Conservation (phyloP, 352 stramenopile species). For the Phytopythium litorale region DNA sequence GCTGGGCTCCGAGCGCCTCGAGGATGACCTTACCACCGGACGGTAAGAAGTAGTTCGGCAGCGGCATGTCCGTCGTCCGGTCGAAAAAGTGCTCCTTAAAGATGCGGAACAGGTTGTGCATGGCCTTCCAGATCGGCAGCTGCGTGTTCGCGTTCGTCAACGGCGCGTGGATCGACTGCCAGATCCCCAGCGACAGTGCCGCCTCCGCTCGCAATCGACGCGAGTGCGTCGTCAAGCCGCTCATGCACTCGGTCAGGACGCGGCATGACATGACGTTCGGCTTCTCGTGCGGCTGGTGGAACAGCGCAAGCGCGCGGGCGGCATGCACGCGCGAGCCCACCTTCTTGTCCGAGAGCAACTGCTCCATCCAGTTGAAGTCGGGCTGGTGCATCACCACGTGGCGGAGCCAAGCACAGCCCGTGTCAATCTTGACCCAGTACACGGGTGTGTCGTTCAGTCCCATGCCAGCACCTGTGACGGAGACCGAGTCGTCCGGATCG, state of each 20-base stretch:
- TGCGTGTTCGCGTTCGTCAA: constrained; percentile 79
- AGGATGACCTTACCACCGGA: constrained; percentile 82
- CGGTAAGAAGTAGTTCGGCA: constrained; percentile 84
- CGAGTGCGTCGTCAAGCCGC: constrained; percentile 78
- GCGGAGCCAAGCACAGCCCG: constrained; percentile 65
- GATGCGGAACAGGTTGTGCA: constrained; percentile 86
- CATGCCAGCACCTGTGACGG: constrained; percentile 72
- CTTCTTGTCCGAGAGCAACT: constrained; percentile 80
- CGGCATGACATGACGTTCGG: constrained; percentile 85
- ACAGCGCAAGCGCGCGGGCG: constrained; percentile 65
- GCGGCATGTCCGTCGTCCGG: constrained; percentile 72
- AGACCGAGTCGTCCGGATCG: constrained; percentile 76
- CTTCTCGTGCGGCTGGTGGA: constrained; percentile 79
- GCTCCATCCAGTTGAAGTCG: constrained; percentile 89
- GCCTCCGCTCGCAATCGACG: constrained; percentile 69
- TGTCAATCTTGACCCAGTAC: constrained; percentile 87
- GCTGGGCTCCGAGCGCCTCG: constrained; percentile 68
- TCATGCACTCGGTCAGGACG: constrained; percentile 84
- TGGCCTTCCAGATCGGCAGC: constrained; percentile 80
- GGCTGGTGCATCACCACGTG: constrained; percentile 86
- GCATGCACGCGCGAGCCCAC: constrained; percentile 79
- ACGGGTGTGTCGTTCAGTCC: constrained; percentile 84
- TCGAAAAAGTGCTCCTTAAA: constrained; percentile 90
- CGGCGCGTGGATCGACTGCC: constrained; percentile 82
- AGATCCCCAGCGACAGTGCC: constrained; percentile 70